phyloP scores from a whole-genome alignment of 805 yeast genomes.

The Hanseniaspora pseudoguilliermondii region DNA sequence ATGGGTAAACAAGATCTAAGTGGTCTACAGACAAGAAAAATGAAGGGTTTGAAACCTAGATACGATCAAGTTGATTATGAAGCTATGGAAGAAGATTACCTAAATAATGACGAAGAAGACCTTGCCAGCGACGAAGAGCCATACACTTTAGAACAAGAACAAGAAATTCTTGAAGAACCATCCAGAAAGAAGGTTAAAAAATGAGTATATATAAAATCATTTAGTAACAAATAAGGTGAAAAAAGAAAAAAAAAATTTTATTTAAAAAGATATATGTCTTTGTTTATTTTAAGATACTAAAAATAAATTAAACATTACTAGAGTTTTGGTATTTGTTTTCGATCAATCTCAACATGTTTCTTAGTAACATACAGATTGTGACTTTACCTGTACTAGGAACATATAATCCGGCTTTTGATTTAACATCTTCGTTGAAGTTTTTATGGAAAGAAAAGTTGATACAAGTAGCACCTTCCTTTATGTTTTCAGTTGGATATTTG shows the following conservation, averaged over 20 bases:
- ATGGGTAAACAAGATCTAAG: constrained; percentile 89
- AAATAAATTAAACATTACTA: neutral
- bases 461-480: constrained; percentile 79
- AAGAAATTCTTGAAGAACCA: constrained; percentile 10
- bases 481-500: constrained; percentile 71
- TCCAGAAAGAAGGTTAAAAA: constrained; percentile 10
- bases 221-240: neutral
- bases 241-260: no score
- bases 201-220: neutral
- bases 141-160: constrained; percentile 12
- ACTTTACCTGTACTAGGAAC: constrained; percentile 96
- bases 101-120: constrained; percentile 30
- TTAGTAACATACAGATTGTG: constrained; percentile 83
- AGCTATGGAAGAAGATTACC: constrained; percentile 40
- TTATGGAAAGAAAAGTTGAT: constrained; percentile 81
- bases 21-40: constrained; percentile 88
- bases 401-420: constrained; percentile 74
- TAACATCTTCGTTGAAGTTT: constrained; percentile 74
- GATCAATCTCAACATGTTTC: constrained; percentile 74
- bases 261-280: neutral
- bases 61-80: constrained; percentile 60
- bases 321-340: constrained; percentile 36
- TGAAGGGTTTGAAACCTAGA: constrained; percentile 89
- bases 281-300: neutral
- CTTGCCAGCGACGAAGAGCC: constrained; percentile 10